Evolutionary conservation across 345 rosid genomes (phyloP), one percentile per base, ranked within the genome.

Genomic region (Eucalyptus globulus): DNA sequence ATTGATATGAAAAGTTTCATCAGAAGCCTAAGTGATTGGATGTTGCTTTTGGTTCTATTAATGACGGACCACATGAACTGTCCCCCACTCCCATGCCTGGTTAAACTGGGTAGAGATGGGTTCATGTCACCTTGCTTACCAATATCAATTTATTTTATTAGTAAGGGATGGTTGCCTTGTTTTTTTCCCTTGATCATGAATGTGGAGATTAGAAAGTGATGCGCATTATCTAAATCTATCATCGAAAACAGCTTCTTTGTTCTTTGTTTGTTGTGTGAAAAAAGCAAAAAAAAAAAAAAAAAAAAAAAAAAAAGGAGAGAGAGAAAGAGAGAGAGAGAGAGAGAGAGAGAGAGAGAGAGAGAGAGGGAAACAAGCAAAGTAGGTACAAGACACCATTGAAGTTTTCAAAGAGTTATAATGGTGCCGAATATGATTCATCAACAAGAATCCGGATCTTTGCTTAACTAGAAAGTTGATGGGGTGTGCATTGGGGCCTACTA

Each of bases 61-160:
- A 89, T 91, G 92, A 94, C 91, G 92, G 92, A 95, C 92, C 97
- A 95, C 96, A 94, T 94, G 98, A 95, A 93, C 94, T 95, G 97
- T 95, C 95, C 93, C 95, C 96, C 95, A 95, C 97, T 90, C 95
- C 97, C 90, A 93, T 93, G 94, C 92, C 92, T 89, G 93, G 89
- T 96, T 95, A 89, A 94, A 95, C 91, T 90, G 92, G 94, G 91
- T 89, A 93, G 92, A 90, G 93, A 93, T 94, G 95, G 96, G 95
- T 93, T 90, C 95, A 94, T 95, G 97, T 93, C 98, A 94, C 92
- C 92, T 93, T 95, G 93, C 96, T 93, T 91, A 93, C 93, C 91
- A 93, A 90, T 92, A 92, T 58, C 89, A 88, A 80, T 90, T 90
- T 88, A 86, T 93, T 87, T 88, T n/a, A 87, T 90, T 87, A 90